Evolutionary conservation across 2,329 filamentous ascomycete genomes (phyloP).

Genomic region (Sporothrix globosa): DNA sequence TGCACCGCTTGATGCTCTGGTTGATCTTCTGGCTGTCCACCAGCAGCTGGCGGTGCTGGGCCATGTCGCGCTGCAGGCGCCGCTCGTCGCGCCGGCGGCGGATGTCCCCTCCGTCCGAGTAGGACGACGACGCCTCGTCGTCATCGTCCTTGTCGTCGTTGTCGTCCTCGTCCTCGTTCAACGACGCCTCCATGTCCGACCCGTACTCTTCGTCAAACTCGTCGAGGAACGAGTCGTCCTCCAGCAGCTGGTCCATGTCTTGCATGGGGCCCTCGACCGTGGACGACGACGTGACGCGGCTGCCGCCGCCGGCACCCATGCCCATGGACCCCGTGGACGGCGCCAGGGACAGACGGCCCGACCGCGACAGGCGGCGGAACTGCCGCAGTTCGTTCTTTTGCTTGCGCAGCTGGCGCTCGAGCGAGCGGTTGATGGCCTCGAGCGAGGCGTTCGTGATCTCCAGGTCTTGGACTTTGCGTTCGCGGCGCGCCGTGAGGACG

Average conservation of each 20-base stretch:
- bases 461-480: slow-evolving; percentile 92
- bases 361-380: slow-evolving; percentile 81
- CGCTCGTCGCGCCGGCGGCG: slow-evolving; percentile 70
- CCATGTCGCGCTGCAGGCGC: slow-evolving; percentile 79
- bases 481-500: slow-evolving; percentile 83
- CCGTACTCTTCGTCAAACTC: slow-evolving; percentile 43
- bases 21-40: slow-evolving; percentile 94
- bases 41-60: slow-evolving; percentile 85
- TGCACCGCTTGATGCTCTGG: slow-evolving; percentile 85
- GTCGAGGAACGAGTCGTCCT: slow-evolving; percentile 35
- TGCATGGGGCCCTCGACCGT: slow-evolving; percentile 47
- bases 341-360: slow-evolving; percentile 69
- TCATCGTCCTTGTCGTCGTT: slow-evolving; percentile 17
- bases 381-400: slow-evolving; percentile 86
- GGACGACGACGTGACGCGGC: slow-evolving; percentile 51
- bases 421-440: slow-evolving; percentile 88
- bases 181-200: slow-evolving; percentile 40
- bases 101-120: slow-evolving; percentile 57
- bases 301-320: slow-evolving; percentile 39
- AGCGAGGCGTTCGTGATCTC: slow-evolving; percentile 96
- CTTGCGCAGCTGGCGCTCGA: slow-evolving; percentile 89
- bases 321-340: neutral
- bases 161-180: slow-evolving; percentile 45
- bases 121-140: neutral
- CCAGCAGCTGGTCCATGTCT: slow-evolving; percentile 51